A percentile compares a stretch with the other conserved stretches of the same genome.
Conservation (phyloP, 352 stramenopile genomes). For the Pythium folliculosum region DNA sequence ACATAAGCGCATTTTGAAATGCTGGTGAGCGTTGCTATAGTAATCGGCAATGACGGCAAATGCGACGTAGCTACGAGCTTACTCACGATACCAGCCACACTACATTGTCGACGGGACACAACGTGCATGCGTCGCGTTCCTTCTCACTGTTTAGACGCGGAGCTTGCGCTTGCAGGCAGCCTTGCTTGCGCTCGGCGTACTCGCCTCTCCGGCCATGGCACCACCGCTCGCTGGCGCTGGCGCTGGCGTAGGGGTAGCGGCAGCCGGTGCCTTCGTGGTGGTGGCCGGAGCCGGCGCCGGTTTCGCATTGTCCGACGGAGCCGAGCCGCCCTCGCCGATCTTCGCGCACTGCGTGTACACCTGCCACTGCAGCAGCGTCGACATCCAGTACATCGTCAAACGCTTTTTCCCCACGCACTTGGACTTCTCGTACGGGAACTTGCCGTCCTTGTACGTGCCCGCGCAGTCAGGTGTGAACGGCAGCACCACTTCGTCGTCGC, state of each 20-base stretch:
- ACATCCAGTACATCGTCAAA: constrained; percentile 33
- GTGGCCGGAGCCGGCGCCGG: background rate
- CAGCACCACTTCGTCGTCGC: constrained; percentile 37
- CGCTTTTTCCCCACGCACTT: constrained; percentile 40
- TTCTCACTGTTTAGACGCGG: background rate
- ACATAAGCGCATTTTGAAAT: too few species aligned
- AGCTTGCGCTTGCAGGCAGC: background rate
- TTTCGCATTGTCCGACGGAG: background rate
- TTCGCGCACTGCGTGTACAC: constrained; percentile 40
- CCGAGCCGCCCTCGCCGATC: constrained; percentile 6
- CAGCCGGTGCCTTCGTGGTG: background rate
- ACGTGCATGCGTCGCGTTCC: too few species aligned
- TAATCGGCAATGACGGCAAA: too few species aligned
- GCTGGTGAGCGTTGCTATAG: too few species aligned
- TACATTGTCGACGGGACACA: too few species aligned
- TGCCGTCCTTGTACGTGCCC: constrained; percentile 32
- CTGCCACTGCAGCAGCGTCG: constrained; percentile 55
- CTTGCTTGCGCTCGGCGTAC: background rate
- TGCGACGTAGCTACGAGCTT: too few species aligned
- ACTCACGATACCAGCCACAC: too few species aligned
- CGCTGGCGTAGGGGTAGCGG: background rate
- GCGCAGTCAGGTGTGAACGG: constrained; percentile 41
- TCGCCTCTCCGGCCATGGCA: background rate
- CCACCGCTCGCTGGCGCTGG: background rate
- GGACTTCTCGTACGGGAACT: constrained; percentile 41